Evolutionary conservation across 345 rosid genomes (phyloP).

Genomic region (Populus euphratica): DNA sequence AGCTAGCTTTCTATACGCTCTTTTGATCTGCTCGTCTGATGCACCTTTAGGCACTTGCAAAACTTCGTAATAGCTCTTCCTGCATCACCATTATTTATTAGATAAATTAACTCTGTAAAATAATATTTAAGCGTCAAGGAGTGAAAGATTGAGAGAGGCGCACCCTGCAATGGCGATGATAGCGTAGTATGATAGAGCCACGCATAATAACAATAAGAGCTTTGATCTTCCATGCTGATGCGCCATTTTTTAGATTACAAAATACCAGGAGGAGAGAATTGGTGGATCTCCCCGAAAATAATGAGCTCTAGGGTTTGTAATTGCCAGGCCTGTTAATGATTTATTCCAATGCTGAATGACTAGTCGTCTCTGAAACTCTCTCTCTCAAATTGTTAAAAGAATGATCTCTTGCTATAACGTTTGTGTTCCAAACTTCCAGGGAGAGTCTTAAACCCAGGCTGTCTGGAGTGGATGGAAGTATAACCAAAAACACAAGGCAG

Average conservation of each 20-base stretch:
- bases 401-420: background rate
- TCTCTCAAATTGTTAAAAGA: background rate
- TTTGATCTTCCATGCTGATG: conserved; percentile 29
- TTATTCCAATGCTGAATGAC: background rate
- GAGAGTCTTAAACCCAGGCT: background rate
- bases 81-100: conserved; percentile 23
- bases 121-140: background rate
- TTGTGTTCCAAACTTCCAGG: background rate
- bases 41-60: conserved; percentile 91
- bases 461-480: background rate
- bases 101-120: background rate
- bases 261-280: background rate
- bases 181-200: conserved; percentile 41
- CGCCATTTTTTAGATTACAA: conserved; percentile 40
- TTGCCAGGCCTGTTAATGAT: background rate
- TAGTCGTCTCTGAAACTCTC: background rate
- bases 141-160: background rate
- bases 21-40: conserved; percentile 93
- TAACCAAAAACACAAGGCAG: background rate
- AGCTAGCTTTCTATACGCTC: conserved; percentile 95
- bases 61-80: conserved; percentile 91
- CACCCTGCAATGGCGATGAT: conserved; percentile 59
- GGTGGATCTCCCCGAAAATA: conserved; percentile 33
- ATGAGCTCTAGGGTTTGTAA: background rate
- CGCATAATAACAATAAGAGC: conserved; percentile 49